Conservation (phyloP, 805 yeast genomes). For the Pichia cephalocereana region DNA sequence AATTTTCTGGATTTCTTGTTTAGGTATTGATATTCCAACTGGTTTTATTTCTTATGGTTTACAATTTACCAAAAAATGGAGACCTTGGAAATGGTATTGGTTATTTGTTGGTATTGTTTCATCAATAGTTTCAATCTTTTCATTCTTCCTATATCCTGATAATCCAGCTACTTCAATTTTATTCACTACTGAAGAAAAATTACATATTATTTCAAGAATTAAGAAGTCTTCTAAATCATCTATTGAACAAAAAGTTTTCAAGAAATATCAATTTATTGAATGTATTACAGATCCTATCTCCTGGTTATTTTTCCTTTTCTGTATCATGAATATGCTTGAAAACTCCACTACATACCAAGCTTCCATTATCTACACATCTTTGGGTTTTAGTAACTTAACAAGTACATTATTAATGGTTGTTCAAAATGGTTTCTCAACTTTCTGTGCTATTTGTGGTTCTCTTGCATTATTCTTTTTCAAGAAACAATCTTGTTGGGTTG, state of each 20-base stretch:
- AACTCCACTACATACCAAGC: slow-evolving; percentile 16
- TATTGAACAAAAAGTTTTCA: slow-evolving; percentile 35
- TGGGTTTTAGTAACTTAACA: slow-evolving; percentile 12
- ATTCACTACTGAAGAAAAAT: slow-evolving; percentile 28
- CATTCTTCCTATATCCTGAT: slow-evolving; percentile 37
- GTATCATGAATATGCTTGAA: slow-evolving; percentile 13
- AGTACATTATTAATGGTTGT: slow-evolving; percentile 16
- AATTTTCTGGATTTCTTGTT: slow-evolving; percentile 28
- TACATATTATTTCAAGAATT: slow-evolving; percentile 33
- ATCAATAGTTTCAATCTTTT: slow-evolving; percentile 25
- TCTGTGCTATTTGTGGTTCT: slow-evolving; percentile 13
- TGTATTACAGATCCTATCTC: slow-evolving; percentile 36
- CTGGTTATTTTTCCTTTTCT: slow-evolving; percentile 28
- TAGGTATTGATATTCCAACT: slow-evolving; percentile 34
- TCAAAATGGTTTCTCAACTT: slow-evolving; percentile 15
- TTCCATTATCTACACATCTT: slow-evolving; percentile 10
- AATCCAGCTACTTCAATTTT: slow-evolving; percentile 42
- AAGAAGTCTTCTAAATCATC: slow-evolving; percentile 26
- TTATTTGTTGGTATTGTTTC: slow-evolving; percentile 48
- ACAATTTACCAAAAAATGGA: slow-evolving; percentile 9
- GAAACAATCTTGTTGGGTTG: slow-evolving; percentile 22
- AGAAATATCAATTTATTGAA: slow-evolving; percentile 38
- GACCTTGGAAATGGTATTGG: slow-evolving; percentile 41
- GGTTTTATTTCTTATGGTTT: slow-evolving; percentile 25
- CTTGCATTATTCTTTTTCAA: slow-evolving; percentile 6